Base-by-base conservation (phyloP, 164 flowering plant species). In the Dillenia suffruticosa region DNA sequence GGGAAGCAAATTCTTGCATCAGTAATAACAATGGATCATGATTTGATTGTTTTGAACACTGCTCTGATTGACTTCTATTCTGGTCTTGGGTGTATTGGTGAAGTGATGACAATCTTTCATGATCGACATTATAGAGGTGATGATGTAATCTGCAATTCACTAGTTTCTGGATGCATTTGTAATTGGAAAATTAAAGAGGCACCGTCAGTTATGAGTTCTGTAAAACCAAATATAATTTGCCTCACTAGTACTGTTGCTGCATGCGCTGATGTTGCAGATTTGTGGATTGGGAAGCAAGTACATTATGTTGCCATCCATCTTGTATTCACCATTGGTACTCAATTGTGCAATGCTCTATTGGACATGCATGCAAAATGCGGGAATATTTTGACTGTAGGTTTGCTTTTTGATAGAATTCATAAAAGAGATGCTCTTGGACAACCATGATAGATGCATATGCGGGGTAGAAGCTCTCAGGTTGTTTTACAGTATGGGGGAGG, bases 351-450 rank as follows among this genome's bases (percentile, higher is more conserved):
- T 71, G 71, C 62, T 0, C 11, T 84, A 46, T 47, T 79, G 53
- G 82, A 75, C 51, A 80, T 80, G 89, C 78, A 84, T 66, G 80
- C 83, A 2, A 84, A 84, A 65, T 77, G 84, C 61, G 86, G 89
- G 44, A 68, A 65, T 19, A 59, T 77, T 51, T 22, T 9, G 11
- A 54, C 24, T 15, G 79, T 85, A 8, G 64, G 72, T 26, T 51
- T 46, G 1, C 19, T 79, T 44, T 82, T 84, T 62, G 73, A 81
- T 57, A 48, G 48, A 17, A 76, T 74, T 44, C 2, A 6, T 49
- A 19, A 54, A 3, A 84, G 66, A 64, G 61, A 58, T 57, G 83
- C 80, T 71, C 84, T 2, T 84, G 84, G 89, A 82, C 83, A 12
- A 71, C 71, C 63, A 78, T 80, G 69, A 80, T 82, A 16, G 73